These are phyloP conservation scores for Mycena rebaudengoi DNA, from an alignment of 768 basidiomycete genomes.

Conservation along the genomic window DNA sequence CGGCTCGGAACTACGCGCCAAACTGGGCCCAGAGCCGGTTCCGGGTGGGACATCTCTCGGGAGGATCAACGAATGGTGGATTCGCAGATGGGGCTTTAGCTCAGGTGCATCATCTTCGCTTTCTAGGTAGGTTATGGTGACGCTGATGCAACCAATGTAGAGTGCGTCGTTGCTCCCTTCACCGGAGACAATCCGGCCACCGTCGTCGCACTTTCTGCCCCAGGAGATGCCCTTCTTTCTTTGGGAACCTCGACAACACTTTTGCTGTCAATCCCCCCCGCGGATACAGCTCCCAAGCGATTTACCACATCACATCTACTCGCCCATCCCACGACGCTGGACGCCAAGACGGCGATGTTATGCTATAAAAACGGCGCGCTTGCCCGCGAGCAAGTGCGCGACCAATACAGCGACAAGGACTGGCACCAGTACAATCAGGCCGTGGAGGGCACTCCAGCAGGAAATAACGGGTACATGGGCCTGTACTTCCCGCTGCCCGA, in stretches of 20 bases:
- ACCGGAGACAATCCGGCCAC: conserved; percentile 93
- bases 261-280: conserved; percentile 77
- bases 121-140: not conserved
- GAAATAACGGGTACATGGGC: conserved; percentile 69
- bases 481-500: conserved; percentile 88
- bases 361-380: conserved; percentile 92
- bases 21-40: conserved; percentile 83
- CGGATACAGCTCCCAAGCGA: conserved; percentile 68
- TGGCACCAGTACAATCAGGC: conserved; percentile 79
- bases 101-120: conserved; percentile 50
- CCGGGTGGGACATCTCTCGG: conserved; percentile 75
- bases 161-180: conserved; percentile 83
- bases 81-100: conserved; percentile 77
- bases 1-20: conserved; percentile 68
- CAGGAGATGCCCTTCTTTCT: conserved; percentile 86
- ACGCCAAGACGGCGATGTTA: conserved; percentile 86
- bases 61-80: conserved; percentile 73
- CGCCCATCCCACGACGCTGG: conserved; percentile 68
- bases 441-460: conserved; percentile 60
- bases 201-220: conserved; percentile 74
- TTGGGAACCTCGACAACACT: conserved; percentile 91
- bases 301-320: conserved; percentile 81
- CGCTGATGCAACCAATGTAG: conserved; percentile 40
- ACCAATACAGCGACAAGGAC: conserved; percentile 63
- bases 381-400: conserved; percentile 79